These are phyloP conservation scores for Pyrenula massariospora DNA, from an alignment of 495 filamentous ascomycete genomes.

Conservation along the genomic window DNA sequence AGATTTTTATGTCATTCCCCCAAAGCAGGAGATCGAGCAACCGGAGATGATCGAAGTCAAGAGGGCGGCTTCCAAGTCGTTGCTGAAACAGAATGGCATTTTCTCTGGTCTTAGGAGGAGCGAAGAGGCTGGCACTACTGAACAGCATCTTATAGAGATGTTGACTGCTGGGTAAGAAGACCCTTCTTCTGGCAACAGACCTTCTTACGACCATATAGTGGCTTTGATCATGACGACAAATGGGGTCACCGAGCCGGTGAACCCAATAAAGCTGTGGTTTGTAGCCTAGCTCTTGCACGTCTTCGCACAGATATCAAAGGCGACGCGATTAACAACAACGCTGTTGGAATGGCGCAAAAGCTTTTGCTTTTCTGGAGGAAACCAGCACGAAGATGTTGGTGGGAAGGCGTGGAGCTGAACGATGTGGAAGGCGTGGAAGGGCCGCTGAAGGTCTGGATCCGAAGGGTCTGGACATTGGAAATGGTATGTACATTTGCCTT, in stretches of 20 bases:
- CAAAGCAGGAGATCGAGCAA: conserved; percentile 68
- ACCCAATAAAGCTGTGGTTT: conserved; percentile 96
- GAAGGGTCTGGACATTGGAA: conserved; percentile 96
- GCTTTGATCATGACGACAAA: conserved; percentile 86
- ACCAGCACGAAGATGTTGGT: conserved; percentile 93
- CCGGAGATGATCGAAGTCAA: conserved; percentile 95
- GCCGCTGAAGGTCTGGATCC: conserved; percentile 93
- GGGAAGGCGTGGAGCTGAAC: conserved; percentile 93
- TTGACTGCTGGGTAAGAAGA: conserved; percentile 80
- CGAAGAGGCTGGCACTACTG: conserved; percentile 90
- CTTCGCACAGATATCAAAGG: conserved; percentile 84
- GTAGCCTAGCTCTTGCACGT: conserved; percentile 84
- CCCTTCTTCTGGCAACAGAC: conserved; percentile 6
- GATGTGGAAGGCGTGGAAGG: conserved; percentile 85
- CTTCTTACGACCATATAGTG: conserved; percentile 37
- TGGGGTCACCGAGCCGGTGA: conserved; percentile 96
- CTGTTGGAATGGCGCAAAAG: conserved; percentile 98
- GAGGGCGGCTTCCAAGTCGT: conserved; percentile 73
- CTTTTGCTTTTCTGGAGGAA: conserved; percentile 97
- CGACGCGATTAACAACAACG: conserved; percentile 63
- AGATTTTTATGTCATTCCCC: conserved; percentile 97
- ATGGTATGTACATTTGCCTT: conserved; percentile 49
- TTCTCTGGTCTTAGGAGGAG: conserved; percentile 91
- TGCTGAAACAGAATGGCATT: conserved; percentile 87
- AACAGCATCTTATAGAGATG: conserved; percentile 99